Percentiles rank a stretch among this genome's conserved stretches.
phyloP scores from a whole-genome alignment of 176 grass and related monocot genomes.

The Miscanthus lutarioriparius region DNA sequence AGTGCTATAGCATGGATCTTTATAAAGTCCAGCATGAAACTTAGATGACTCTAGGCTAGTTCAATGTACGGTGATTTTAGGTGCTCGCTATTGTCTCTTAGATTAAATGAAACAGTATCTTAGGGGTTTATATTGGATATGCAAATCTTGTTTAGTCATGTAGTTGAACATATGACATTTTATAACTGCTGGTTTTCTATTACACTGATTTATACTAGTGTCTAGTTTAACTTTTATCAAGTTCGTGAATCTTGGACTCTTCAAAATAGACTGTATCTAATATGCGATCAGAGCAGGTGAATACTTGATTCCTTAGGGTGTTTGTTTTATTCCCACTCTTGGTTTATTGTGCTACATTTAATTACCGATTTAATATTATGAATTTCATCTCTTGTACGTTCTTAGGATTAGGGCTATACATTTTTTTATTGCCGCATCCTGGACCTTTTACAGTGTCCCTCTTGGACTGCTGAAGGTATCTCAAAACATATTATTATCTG shows the following conservation, averaged over 20 bases:
- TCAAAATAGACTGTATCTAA: background rate
- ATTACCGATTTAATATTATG: background rate
- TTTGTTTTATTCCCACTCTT: background rate
- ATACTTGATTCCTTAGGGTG: background rate
- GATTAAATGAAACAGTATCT: background rate
- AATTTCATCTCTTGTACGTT: background rate
- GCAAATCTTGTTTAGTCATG: background rate
- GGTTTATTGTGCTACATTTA: background rate
- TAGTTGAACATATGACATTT: background rate
- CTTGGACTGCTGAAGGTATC: constrained; percentile 19
- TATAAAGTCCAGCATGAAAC: background rate
- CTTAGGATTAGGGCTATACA: background rate
- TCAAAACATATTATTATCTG: background rate
- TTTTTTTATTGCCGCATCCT: background rate
- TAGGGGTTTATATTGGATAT: background rate
- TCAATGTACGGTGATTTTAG: background rate
- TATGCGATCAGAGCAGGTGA: background rate
- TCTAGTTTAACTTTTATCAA: background rate
- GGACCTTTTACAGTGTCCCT: background rate
- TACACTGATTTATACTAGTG: background rate
- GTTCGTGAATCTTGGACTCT: background rate
- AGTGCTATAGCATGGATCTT: background rate
- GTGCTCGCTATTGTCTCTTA: background rate
- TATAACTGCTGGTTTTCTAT: background rate
- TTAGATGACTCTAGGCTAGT: background rate